Base-by-base conservation (phyloP, 1,284 basidiomycete species). In the Sporisorium scitamineum region DNA sequence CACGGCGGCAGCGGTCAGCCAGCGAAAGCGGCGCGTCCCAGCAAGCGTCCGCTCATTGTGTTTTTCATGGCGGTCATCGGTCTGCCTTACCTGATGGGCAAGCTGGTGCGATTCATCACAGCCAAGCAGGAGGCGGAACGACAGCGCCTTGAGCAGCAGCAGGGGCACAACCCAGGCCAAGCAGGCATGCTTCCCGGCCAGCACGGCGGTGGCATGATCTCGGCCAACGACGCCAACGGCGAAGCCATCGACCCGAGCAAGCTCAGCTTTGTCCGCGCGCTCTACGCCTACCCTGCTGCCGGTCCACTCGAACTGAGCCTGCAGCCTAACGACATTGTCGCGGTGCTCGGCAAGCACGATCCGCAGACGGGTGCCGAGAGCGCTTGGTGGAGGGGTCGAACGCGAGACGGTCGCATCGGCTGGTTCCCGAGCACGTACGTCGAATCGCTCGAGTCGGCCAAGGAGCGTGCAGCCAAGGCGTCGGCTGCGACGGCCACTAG, bases 21-120 rank as follows among this genome's bases (percentile, higher is more conserved):
- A 1, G 69, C 62, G 24, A 75, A 74, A 47, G 64, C 78, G 29
- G 68, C 58, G 8, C 67, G 75, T 24, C 81, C 90, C 90, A 86
- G 70, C 89, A 93, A 91, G 86, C 97, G 97, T 84, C 97, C 97
- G 0, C 88, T 99, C 42, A 88, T 98, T 81, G 89, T 98, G 74
- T 99, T 99, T 89, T 90, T 99, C 80, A 90, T 98, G 74, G 94
- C 95, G n/a, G 91, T 97, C 58, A 89, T 99, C 81, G 97, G 96
- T 56, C 87, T 99, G 45, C 96, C 96, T 0, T 98, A 93, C 82
- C 91, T 94, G 59, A 97, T 99, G 94, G 90, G 93, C 74, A 92
- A 92, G 80, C 90, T 99, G 70, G 91, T 98, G 76, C 90, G 89
- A 70, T 87, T 94, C 52, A 90, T 98, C 64, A 90, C 90, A 44